Evolutionary conservation across 768 basidiomycete species (phyloP).

Genomic region (Nevesoporus exiguus): DNA sequence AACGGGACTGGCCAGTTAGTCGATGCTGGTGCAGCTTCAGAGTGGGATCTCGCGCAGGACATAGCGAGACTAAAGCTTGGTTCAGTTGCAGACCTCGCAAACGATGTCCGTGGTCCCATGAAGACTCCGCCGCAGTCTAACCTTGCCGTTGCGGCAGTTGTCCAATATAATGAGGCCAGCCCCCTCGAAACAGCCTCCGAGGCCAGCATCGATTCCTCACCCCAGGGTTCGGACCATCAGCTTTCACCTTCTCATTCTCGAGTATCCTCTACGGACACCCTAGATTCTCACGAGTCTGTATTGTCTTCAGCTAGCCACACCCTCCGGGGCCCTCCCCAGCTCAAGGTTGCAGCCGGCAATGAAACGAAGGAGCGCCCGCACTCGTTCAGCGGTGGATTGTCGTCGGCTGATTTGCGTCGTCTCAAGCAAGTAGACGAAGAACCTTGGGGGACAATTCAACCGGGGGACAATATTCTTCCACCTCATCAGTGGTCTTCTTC

Average conservation of each 20-base stretch:
- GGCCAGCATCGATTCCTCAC: conserved; percentile 70
- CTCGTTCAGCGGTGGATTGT: conserved; percentile 77
- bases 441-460: conserved; percentile 28
- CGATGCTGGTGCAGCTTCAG: conserved; percentile 50
- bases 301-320: conserved; percentile 53
- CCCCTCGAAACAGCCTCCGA: conserved; percentile 71
- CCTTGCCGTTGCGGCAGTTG: conserved; percentile 46
- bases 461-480: conserved; percentile 37
- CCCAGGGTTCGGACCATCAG: conserved; percentile 63
- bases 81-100: conserved; percentile 48
- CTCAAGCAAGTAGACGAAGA: conserved; percentile 65
- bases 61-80: conserved; percentile 69
- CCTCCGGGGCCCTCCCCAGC: conserved; percentile 49
- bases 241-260: conserved; percentile 71
- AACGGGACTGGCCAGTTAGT: conserved; percentile 60
- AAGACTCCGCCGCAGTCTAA: conserved; percentile 69
- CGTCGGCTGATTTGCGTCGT: conserved; percentile 69
- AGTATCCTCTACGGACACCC: conserved; percentile 78
- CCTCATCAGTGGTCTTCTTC: conserved; percentile 50
- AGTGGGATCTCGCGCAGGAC: conserved; percentile 73
- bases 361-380: conserved; percentile 77
- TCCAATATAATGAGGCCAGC: conserved; percentile 61
- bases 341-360: conserved; percentile 48
- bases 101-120: conserved; percentile 50
- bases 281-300: conserved; percentile 55